A percentile compares a stretch with the other conserved stretches of the same genome.
phyloP scores from a whole-genome alignment of 73 alveolate species.

The Tetrahymena malaccensis region DNA sequence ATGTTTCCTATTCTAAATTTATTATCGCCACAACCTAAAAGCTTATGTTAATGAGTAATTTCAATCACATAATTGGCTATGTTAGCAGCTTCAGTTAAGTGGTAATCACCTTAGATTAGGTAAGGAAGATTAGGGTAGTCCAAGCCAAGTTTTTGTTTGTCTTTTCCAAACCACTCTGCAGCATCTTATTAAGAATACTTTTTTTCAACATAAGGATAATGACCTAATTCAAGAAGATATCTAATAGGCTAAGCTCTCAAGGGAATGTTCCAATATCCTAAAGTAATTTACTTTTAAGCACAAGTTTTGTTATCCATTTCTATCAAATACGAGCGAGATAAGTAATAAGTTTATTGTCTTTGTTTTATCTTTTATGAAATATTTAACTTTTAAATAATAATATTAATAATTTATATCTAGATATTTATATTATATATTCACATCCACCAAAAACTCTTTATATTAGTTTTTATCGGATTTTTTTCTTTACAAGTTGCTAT shows the following conservation, averaged over 20 bases:
- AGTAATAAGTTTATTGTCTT: too few relatives aligned
- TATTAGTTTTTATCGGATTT: too few relatives aligned
- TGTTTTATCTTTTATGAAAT: too few relatives aligned
- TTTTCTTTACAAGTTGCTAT: too few relatives aligned
- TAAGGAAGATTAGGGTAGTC: not conserved
- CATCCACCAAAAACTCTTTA: too few relatives aligned
- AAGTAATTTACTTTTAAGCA: not conserved
- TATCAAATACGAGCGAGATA: not conserved
- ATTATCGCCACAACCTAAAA: not conserved
- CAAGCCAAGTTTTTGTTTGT: not conserved
- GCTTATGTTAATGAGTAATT: not conserved
- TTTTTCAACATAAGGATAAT: not conserved
- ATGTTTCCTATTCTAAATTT: not conserved
- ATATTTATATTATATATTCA: too few relatives aligned
- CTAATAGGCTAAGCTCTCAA: not conserved
- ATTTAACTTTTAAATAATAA: too few relatives aligned
- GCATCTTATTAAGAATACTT: not conserved
- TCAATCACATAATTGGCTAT: not conserved
- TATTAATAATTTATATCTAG: too few relatives aligned
- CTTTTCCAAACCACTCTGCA: not conserved
- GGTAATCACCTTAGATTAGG: not conserved
- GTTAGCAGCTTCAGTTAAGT: not conserved
- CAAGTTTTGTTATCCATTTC: not conserved
- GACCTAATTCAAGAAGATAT: not conserved
- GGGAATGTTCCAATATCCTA: not conserved